phyloP scores from a whole-genome alignment of 2,329 filamentous ascomycete species.

The Hirsutella thompsonii region DNA sequence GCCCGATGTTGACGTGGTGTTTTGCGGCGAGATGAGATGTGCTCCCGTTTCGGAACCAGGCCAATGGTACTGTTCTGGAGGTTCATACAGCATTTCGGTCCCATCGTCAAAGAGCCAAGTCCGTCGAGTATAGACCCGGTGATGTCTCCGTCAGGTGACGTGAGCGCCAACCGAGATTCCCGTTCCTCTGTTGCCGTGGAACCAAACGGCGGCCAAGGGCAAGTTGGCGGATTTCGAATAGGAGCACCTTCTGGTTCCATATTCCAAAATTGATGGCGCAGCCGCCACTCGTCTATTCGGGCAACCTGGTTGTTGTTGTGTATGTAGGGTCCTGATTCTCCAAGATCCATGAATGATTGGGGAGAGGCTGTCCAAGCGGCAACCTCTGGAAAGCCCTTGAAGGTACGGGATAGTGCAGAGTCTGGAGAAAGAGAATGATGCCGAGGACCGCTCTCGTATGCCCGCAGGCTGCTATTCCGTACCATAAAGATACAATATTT shows the following conservation, averaged over 20 bases:
- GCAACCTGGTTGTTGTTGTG: not conserved
- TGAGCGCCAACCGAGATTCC: constrained; percentile 1
- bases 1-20: not conserved
- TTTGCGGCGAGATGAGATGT: not conserved
- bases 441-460: constrained; percentile 1
- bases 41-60: not conserved
- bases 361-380: constrained; percentile 3
- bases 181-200: constrained; percentile 1
- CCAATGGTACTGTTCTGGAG: not conserved
- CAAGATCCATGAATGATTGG: constrained; percentile 3
- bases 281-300: constrained; percentile 3
- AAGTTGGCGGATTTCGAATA: constrained; percentile 3
- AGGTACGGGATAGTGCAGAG: constrained; percentile 1
- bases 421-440: constrained; percentile 2
- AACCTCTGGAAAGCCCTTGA: constrained; percentile 3
- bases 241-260: constrained; percentile 1
- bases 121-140: constrained; percentile 2
- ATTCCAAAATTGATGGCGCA: constrained; percentile 4
- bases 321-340: not conserved
- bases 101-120: constrained; percentile 2
- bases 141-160: constrained; percentile 1
- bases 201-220: constrained; percentile 2
- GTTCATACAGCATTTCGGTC: not conserved
- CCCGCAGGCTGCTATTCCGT: constrained; percentile 4
- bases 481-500: constrained; percentile 2